Evolutionary conservation across 768 basidiomycete genomes (phyloP).

Genomic region (Mycena rebaudengoi): DNA sequence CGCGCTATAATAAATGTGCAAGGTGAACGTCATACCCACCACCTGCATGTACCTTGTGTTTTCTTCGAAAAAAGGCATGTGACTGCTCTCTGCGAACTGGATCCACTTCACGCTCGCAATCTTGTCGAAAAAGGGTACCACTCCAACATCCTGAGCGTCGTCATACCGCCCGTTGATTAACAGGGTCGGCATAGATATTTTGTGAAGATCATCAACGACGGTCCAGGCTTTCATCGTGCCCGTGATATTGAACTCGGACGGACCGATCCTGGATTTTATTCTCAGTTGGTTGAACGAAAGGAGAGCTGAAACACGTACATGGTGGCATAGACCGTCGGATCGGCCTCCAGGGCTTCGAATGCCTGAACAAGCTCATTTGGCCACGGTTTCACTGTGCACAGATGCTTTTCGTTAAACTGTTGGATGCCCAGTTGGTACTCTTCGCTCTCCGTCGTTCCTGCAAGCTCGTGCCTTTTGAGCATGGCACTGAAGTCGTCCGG

Average conservation of each 20-base stretch:
- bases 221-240: constrained; percentile 55
- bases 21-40: no score
- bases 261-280: constrained; percentile 25
- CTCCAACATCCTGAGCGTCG: constrained; percentile 48
- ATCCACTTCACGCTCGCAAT: constrained; percentile 55
- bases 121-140: constrained; percentile 46
- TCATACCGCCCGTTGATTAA: constrained; percentile 53
- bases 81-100: constrained; percentile 52
- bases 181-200: constrained; percentile 48
- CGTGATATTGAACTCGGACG: constrained; percentile 45
- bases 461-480: constrained; percentile 40
- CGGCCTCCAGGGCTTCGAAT: constrained; percentile 31
- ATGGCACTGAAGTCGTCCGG: constrained; percentile 35
- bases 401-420: constrained; percentile 38
- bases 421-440: constrained; percentile 41
- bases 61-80: constrained; percentile 55
- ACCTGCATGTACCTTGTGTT: constrained; percentile 47
- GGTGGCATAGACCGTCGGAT: constrained; percentile 37
- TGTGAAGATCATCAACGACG: constrained; percentile 52
- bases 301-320: neutral
- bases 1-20: no score
- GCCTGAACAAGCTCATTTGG: constrained; percentile 38
- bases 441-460: constrained; percentile 32
- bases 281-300: neutral
- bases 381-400: constrained; percentile 36